Evolutionary conservation across 331 rosid species (phyloP).

Genomic region (Prunus yedoensis): DNA sequence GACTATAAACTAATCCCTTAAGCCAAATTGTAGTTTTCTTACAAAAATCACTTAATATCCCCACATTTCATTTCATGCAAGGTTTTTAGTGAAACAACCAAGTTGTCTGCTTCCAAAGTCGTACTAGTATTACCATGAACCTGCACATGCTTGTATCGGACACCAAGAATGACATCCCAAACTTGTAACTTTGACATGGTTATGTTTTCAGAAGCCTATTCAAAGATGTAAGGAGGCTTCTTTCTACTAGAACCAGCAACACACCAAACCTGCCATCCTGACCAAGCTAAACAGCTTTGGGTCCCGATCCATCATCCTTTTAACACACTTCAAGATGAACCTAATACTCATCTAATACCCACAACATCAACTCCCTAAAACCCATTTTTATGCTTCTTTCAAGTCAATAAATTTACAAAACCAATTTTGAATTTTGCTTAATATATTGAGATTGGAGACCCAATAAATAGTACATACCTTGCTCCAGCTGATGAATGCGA

Average conservation of each 20-base stretch:
- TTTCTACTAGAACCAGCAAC: neutral
- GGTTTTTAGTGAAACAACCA: neutral
- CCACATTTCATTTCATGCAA: no score
- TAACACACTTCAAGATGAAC: neutral
- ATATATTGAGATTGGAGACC: neutral
- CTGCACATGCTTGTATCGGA: neutral
- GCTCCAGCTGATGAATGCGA: conserved; percentile 74
- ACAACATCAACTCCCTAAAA: neutral
- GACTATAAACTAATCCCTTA: no score
- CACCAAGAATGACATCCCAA: neutral
- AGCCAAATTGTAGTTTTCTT: no score
- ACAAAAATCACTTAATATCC: no score
- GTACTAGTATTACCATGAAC: neutral
- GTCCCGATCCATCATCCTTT: neutral
- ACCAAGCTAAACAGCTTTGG: neutral
- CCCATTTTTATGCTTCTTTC: neutral
- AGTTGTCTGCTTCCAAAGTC: neutral
- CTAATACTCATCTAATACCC: neutral
- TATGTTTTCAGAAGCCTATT: neutral
- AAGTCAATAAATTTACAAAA: neutral
- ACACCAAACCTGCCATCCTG: neutral
- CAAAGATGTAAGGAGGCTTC: neutral
- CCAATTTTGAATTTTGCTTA: neutral
- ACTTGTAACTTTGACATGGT: neutral
- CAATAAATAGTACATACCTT: conserved; percentile 42